These are phyloP conservation scores for Adansonia digitata DNA, from an alignment of 345 rosid genomes.

Conservation along the genomic window DNA sequence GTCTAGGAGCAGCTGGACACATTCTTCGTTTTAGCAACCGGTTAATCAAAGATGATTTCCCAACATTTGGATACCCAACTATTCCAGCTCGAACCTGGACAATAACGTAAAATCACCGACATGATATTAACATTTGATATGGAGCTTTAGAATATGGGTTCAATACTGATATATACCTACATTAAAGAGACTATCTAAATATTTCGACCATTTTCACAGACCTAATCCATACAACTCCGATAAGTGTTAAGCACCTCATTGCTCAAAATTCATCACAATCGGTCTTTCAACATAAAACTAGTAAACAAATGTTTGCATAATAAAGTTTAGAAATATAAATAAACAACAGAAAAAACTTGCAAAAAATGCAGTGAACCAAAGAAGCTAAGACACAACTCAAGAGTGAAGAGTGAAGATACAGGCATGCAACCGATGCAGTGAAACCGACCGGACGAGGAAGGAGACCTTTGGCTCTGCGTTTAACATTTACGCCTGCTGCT, in stretches of 20 bases:
- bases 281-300: neutral
- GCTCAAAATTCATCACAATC: neutral
- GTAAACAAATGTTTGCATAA: neutral
- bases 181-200: neutral
- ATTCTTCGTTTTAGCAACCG: constrained; percentile 83
- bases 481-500: constrained; percentile 72
- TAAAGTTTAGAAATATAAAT: neutral
- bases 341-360: neutral
- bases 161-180: neutral
- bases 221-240: neutral
- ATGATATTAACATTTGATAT: neutral
- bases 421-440: neutral
- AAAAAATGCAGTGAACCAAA: neutral
- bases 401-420: neutral
- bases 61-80: constrained; percentile 96
- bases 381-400: neutral
- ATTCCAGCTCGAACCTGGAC: constrained; percentile 90
- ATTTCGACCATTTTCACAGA: neutral
- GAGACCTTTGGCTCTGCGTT: constrained; percentile 77
- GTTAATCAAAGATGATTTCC: constrained; percentile 89
- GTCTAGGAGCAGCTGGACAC: constrained; percentile 95
- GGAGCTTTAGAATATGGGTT: neutral
- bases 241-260: neutral
- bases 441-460: constrained; percentile 76
- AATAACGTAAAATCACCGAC: neutral